Percentiles rank a stretch among this genome's conserved stretches.
Evolutionary conservation across 2,329 filamentous ascomycete species (phyloP).

Genomic region (Trichoderma endophyticum): DNA sequence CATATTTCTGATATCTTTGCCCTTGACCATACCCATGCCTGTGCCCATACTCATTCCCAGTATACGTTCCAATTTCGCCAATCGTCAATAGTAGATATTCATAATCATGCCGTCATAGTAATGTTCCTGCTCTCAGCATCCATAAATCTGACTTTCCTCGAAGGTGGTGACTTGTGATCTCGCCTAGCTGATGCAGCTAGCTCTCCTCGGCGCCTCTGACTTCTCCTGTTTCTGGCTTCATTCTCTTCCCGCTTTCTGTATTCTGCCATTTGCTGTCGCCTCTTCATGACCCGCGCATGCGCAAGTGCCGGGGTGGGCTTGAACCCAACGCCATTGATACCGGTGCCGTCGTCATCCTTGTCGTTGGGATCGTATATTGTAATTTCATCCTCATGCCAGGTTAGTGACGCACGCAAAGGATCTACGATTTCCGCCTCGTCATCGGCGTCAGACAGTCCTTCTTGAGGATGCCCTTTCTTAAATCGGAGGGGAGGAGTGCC

Average conservation of each 20-base stretch:
- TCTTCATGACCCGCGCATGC: slow-evolving; percentile 53
- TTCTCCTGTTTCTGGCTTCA: slow-evolving; percentile 57
- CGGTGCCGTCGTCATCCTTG: slow-evolving; percentile 63
- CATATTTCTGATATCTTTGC: neutral
- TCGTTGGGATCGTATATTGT: slow-evolving; percentile 64
- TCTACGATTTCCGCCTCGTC: slow-evolving; percentile 44
- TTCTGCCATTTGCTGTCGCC: slow-evolving; percentile 59
- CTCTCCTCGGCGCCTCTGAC: slow-evolving; percentile 45
- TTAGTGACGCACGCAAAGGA: slow-evolving; percentile 56
- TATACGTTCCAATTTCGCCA: neutral
- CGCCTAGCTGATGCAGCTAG: slow-evolving; percentile 26
- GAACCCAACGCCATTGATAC: slow-evolving; percentile 67
- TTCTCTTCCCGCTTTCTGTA: slow-evolving; percentile 60
- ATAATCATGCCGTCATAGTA: slow-evolving; percentile 30
- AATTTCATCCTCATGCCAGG: slow-evolving; percentile 67
- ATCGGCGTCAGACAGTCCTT: slow-evolving; percentile 28
- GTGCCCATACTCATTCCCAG: neutral
- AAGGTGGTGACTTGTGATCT: slow-evolving; percentile 26
- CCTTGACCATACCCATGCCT: neutral
- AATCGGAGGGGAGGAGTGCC: slow-evolving; percentile 40
- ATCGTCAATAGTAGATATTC: neutral
- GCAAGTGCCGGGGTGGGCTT: slow-evolving; percentile 61
- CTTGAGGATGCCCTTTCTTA: slow-evolving; percentile 25
- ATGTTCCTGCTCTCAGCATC: slow-evolving; percentile 37
- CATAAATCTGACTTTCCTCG: slow-evolving; percentile 40